Base-by-base conservation (phyloP, 768 basidiomycete genomes). In the Podaxis sp. region DNA sequence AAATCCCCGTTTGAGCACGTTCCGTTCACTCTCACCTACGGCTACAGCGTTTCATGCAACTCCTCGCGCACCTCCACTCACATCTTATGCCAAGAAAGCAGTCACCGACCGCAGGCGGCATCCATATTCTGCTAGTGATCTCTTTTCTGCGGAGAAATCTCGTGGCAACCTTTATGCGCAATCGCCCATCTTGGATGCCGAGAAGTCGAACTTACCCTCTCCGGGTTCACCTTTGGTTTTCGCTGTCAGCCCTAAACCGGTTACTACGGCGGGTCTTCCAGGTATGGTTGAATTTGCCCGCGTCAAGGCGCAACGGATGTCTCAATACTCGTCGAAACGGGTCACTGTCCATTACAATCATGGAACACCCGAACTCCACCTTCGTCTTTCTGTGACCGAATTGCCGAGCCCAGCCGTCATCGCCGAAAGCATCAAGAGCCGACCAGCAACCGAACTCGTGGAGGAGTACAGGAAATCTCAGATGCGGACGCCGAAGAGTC, bases 301-400 rank as follows among this genome's bases (percentile, higher is more conserved):
- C 25, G 36, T 56, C 54, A 63, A 52, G 27, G 56, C 51, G 17
- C 33, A 55, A 25, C 55, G 50, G 49, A 64, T 36, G 64, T 59
- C 55, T 68, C 40, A 66, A 54, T 19, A 46, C 69, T 49, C 71
- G 68, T 54, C 64, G 67, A 60, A 80, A 54, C 80, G 81, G 0
- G 87, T 88, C 4, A 87, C 84, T 0, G 73, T 87, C 19, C 75
- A 74, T 24, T 78, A 77, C 58, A 73, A 76, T 47, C 68, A 71
- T 25, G 83, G 79, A 36, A 76, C 83, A 1, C 86, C 87, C 29
- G 77, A 72, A 36, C 73, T 88, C 22, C 75, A 81, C 38, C 77
- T 88, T 69, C 84, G 86, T 12, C 83, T 87, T 66, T 87, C 87
- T 0, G 64, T 63, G 8, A 67, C 84, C 40, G 79, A 80, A 51